These are phyloP conservation scores for Pleurostoma richardsiae DNA, from an alignment of 2,329 filamentous ascomycete genomes.

Conservation along the genomic window DNA sequence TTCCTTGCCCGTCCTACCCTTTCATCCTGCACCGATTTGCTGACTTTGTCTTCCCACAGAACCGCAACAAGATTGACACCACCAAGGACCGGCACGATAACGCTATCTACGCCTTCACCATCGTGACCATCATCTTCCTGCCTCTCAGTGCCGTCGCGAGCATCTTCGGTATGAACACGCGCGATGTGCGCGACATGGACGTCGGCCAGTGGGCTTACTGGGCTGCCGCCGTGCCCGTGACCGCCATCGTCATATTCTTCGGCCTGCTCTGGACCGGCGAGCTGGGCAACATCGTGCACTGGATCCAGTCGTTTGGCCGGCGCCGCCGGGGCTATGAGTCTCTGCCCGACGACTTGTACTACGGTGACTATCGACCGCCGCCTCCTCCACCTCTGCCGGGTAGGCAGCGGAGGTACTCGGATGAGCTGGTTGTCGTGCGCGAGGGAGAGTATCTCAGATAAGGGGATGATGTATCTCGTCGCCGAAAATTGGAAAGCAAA, in stretches of 20 bases:
- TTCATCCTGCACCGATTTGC: too few species aligned
- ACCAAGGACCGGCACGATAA: conserved; percentile 41
- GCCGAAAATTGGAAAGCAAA: too few species aligned
- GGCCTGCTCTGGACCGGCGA: conserved; percentile 39
- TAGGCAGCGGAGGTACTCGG: too few species aligned
- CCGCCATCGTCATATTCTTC: conserved; percentile 29
- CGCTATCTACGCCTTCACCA: conserved; percentile 43
- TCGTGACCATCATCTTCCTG: conserved; percentile 44
- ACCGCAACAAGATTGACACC: conserved; percentile 29
- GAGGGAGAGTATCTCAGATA: too few species aligned
- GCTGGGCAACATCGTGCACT: conserved; percentile 24
- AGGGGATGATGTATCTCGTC: too few species aligned
- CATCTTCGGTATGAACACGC: conserved; percentile 50
- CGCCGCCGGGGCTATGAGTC: too few species aligned
- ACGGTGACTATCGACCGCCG: too few species aligned
- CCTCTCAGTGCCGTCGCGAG: conserved; percentile 39
- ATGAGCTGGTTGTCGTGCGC: too few species aligned
- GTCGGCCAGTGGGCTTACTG: conserved; percentile 44
- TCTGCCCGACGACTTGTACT: too few species aligned
- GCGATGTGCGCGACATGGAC: conserved; percentile 44
- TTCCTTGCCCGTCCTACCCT: too few species aligned
- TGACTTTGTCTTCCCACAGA: conserved; percentile 9
- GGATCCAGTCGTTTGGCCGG: conserved; percentile 4
- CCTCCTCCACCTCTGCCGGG: too few species aligned
- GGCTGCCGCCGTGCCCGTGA: conserved; percentile 41